Conservation (phyloP, 257 asterid species). For the Nicotiana obtusifolia region DNA sequence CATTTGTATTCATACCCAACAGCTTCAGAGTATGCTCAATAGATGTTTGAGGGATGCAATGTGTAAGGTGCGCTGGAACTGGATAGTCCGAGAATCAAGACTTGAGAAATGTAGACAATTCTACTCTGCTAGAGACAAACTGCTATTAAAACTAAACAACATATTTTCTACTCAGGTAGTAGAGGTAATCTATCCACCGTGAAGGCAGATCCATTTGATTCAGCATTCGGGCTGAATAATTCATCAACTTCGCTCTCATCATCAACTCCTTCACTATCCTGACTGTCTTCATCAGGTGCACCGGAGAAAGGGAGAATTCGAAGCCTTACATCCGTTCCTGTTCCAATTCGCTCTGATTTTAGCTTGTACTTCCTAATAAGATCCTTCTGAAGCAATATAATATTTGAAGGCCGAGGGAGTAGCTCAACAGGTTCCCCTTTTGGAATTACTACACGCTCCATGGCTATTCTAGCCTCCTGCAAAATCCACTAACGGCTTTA, state of each 20-base stretch:
- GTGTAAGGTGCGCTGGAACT: neutral
- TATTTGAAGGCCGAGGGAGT: constrained; percentile 69
- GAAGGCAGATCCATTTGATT: constrained; percentile 51
- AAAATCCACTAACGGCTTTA: neutral
- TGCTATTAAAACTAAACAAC: neutral
- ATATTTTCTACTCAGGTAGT: constrained; percentile 52
- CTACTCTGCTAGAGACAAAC: neutral
- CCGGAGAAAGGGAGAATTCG: constrained; percentile 55
- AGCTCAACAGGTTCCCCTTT: constrained; percentile 74
- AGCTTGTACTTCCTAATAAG: constrained; percentile 79
- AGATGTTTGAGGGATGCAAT: neutral
- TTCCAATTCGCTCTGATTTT: constrained; percentile 60
- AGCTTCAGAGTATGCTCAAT: neutral
- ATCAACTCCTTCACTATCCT: constrained; percentile 28
- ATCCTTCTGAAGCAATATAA: constrained; percentile 78
- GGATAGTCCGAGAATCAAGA: neutral
- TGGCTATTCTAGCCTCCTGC: constrained; percentile 87
- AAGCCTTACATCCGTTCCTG: constrained; percentile 53
- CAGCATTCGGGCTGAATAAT: constrained; percentile 26
- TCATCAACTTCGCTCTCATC: constrained; percentile 28
- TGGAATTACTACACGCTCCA: constrained; percentile 82
- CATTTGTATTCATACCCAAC: neutral
- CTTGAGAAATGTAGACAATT: neutral
- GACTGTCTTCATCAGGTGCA: constrained; percentile 32
- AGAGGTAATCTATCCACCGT: constrained; percentile 57